A percentile compares a stretch with the other conserved stretches of the same genome.
Conservation (phyloP, 371 early-diverging fungal genomes). For the Mucor velutinosus region DNA sequence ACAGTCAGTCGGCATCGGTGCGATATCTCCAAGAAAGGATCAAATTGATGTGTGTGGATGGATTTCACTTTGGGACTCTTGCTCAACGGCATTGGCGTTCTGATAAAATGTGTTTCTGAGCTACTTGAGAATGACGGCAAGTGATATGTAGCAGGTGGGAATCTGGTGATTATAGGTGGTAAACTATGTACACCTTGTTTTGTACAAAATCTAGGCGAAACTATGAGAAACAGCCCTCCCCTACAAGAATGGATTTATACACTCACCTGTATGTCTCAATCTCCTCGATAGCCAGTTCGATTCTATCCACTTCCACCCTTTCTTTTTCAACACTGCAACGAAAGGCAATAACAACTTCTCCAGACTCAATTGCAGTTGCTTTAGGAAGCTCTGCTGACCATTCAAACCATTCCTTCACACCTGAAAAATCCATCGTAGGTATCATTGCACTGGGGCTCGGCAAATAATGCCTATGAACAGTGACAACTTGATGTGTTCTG, state of each 20-base stretch:
- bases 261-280: conserved; percentile 45
- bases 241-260: background rate
- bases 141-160: conserved; percentile 40
- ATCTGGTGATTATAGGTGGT: conserved; percentile 36
- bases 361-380: conserved; percentile 44
- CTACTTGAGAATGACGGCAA: conserved; percentile 36
- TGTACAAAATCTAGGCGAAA: conserved; percentile 32
- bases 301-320: conserved; percentile 38
- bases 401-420: conserved; percentile 50
- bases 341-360: conserved; percentile 43
- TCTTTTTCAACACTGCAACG: conserved; percentile 53
- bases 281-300: conserved; percentile 41
- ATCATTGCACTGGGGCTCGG: conserved; percentile 49
- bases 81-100: conserved; percentile 33
- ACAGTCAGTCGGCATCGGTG: conserved; percentile 36
- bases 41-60: conserved; percentile 41
- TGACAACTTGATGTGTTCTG: conserved; percentile 36
- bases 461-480: conserved; percentile 41
- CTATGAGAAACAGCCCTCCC: background rate
- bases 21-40: conserved; percentile 46
- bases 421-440: conserved; percentile 37
- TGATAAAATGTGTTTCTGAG: conserved; percentile 48
- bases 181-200: conserved; percentile 41
- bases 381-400: conserved; percentile 50
- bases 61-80: conserved; percentile 22